A percentile compares a stretch with the other conserved stretches of the same genome.
These are phyloP conservation scores for Leccinum longicurvipes DNA, from an alignment of 768 basidiomycete genomes.

Conservation along the genomic window DNA sequence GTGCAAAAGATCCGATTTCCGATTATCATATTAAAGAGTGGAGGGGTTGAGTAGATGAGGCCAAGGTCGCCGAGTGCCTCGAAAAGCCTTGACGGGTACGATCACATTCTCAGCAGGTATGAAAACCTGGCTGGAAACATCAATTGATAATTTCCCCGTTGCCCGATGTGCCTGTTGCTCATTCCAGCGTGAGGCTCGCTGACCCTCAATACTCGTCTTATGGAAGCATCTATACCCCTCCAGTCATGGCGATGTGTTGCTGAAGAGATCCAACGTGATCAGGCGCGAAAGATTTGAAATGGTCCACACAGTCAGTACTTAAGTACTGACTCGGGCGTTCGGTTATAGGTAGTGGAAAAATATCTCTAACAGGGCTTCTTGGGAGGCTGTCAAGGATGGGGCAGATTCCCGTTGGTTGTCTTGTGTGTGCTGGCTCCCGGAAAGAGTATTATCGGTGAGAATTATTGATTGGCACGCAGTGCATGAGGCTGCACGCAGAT, in stretches of 20 bases:
- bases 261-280: slow-evolving; percentile 39
- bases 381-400: slow-evolving; percentile 25
- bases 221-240: slow-evolving; percentile 27
- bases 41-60: slow-evolving; percentile 19
- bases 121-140: slow-evolving; percentile 58
- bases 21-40: slow-evolving; percentile 25
- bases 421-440: background rate
- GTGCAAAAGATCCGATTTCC: background rate
- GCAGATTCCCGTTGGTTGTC: background rate
- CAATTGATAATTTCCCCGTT: slow-evolving; percentile 10
- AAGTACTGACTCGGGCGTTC: background rate
- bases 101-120: slow-evolving; percentile 50
- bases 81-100: slow-evolving; percentile 45
- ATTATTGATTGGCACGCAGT: background rate
- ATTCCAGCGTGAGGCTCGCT: slow-evolving; percentile 46
- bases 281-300: slow-evolving; percentile 30
- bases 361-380: slow-evolving; percentile 40
- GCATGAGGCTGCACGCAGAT: background rate
- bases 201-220: slow-evolving; percentile 58
- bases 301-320: background rate
- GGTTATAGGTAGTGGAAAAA: slow-evolving; percentile 50
- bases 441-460: background rate
- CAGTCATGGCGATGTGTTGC: slow-evolving; percentile 31
- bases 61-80: slow-evolving; percentile 11
- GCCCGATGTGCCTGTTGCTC: background rate